Evolutionary conservation across 139 green algal species (phyloP), one percentile per base, ranked within the genome.

Genomic region (Raphidocelis subcapitata): DNA sequence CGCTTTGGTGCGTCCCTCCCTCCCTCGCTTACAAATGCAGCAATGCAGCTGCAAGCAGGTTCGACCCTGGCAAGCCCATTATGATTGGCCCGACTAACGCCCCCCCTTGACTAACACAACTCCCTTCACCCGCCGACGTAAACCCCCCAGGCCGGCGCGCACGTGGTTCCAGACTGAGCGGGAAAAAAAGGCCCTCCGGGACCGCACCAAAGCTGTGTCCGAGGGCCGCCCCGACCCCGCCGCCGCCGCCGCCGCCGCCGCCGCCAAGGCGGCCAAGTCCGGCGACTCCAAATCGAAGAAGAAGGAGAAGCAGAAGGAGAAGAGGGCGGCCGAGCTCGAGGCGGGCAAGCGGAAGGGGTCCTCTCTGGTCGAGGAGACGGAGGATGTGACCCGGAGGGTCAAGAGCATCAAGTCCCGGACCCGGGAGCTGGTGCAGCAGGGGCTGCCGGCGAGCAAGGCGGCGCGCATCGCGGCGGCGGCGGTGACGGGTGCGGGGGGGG

Each of bases 81-180:
- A n/a, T n/a, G n/a, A n/a, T n/a, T n/a, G n/a, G n/a, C n/a, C n/a
- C n/a, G n/a, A n/a, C n/a, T n/a, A n/a, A n/a, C n/a, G n/a, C n/a
- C n/a, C n/a, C n/a, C n/a, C n/a, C n/a, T n/a, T n/a, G n/a, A n/a
- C n/a, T n/a, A n/a, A n/a, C n/a, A n/a, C n/a, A n/a, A n/a, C n/a
- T n/a, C n/a, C n/a, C n/a, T n/a, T n/a, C n/a, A n/a, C n/a, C n/a
- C n/a, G n/a, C 62, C 67, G 74, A 28, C 41, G 8, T 49, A 8
- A 49, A 8, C 41, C 41, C 41, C 57, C 89, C 0, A 83, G 92
- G n/a, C 95, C 95, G 0, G 72, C 84, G 60, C 85, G 92, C 70
- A 97, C 93, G 28, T 99, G 95, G 95, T 99, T 99, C 75, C 87
- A 96, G 80, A 90, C 79, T 3, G 72, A 84, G 18, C 80, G 80